Percentiles rank a stretch among this genome's conserved stretches.
Conservation (phyloP, 164 flowering plant species). For the Sextonia rubra region DNA sequence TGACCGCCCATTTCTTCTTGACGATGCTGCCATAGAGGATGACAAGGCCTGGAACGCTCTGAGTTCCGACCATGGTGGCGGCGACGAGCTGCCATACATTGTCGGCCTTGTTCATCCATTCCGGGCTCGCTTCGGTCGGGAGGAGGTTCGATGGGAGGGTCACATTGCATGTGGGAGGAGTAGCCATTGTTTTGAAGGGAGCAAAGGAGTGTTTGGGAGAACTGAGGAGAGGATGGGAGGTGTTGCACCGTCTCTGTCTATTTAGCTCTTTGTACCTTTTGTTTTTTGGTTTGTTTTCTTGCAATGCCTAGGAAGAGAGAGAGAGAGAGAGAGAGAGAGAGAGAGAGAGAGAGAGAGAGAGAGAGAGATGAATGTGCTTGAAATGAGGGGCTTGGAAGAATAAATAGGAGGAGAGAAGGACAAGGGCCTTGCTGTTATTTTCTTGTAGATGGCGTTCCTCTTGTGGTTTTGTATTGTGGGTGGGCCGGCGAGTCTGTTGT, state of each 20-base stretch:
- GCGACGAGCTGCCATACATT: constrained; percentile 1
- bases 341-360: neutral
- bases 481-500: neutral
- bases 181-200: neutral
- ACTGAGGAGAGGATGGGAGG: neutral
- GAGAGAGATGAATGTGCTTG: neutral
- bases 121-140: neutral
- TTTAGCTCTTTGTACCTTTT: neutral
- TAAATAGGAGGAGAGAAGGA: neutral
- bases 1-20: constrained; percentile 38
- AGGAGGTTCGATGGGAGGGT: neutral
- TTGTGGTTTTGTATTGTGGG: neutral
- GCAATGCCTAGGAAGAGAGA: too few relatives aligned
- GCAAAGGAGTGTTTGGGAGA: neutral
- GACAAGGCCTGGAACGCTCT: constrained; percentile 4
- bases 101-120: constrained; percentile 6
- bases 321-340: too few relatives aligned
- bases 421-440: neutral
- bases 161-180: neutral
- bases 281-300: neutral
- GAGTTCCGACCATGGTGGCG: constrained; percentile 8
- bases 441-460: neutral
- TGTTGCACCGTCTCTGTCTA: neutral
- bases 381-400: neutral
- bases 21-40: constrained; percentile 49